Conservation (phyloP, 768 basidiomycete genomes). For the Rhodosporidiobolus sp. region DNA sequence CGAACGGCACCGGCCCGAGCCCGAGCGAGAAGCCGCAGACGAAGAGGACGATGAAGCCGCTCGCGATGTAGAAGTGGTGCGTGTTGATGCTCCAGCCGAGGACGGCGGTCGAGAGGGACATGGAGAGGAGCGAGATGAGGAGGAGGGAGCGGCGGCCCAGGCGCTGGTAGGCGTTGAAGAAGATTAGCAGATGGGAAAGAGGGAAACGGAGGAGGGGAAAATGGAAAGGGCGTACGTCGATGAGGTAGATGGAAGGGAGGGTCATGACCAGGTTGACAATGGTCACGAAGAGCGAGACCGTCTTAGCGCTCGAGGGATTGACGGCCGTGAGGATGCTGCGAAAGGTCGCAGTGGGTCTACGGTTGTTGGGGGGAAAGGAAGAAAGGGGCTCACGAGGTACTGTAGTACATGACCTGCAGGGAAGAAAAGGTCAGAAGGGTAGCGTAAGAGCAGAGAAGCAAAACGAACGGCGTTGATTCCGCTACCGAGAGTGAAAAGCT, state of each 20-base stretch:
- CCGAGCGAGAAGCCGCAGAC: conserved; percentile 80
- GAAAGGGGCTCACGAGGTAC: not conserved
- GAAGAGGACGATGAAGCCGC: conserved; percentile 46
- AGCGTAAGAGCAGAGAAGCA: not conserved
- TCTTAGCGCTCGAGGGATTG: conserved; percentile 28
- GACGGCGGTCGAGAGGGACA: conserved; percentile 45
- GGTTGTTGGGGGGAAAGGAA: not conserved
- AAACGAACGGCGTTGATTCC: conserved; percentile 57
- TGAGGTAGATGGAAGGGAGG: conserved; percentile 49
- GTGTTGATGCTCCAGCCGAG: conserved; percentile 47
- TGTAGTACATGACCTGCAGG: conserved; percentile 72
- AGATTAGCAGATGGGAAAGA: too few relatives aligned
- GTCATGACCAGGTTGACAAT: conserved; percentile 53
- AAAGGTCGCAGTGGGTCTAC: not conserved
- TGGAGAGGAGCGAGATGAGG: conserved; percentile 45
- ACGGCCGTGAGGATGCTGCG: conserved; percentile 65
- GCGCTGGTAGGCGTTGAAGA: conserved; percentile 29
- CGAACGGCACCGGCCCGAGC: conserved; percentile 86
- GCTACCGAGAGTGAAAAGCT: conserved; percentile 40
- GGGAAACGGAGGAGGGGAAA: too few relatives aligned
- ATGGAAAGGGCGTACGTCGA: conserved; percentile 50
- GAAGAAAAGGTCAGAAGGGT: conserved; percentile 7
- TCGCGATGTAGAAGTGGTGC: conserved; percentile 42
- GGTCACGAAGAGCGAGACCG: conserved; percentile 34
- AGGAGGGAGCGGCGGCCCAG: conserved; percentile 48